These are phyloP conservation scores for Citeromyces nyonsensis DNA, from an alignment of 805 yeast genomes.

Conservation along the genomic window DNA sequence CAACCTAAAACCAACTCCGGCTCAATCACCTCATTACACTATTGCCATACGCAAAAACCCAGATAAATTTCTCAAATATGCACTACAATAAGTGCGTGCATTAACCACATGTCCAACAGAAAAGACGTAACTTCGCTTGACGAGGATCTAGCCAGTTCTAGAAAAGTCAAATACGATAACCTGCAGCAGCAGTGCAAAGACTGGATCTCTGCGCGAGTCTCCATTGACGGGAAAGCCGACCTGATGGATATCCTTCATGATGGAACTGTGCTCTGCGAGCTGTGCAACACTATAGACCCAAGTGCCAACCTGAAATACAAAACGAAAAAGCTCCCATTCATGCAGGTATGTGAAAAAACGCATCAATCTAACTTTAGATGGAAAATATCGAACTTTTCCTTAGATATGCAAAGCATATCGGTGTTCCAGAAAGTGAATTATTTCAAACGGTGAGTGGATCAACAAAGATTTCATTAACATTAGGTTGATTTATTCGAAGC, in stretches of 20 bases:
- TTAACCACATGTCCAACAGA: too few relatives aligned
- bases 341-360: slow-evolving; percentile 14
- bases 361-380: slow-evolving; percentile 29
- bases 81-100: too few relatives aligned
- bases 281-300: slow-evolving; percentile 22
- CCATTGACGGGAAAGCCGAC: slow-evolving; percentile 15
- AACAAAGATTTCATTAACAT: not conserved
- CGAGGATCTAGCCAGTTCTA: slow-evolving; percentile 35
- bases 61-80: too few relatives aligned
- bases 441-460: slow-evolving; percentile 50
- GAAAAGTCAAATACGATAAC: slow-evolving; percentile 34
- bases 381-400: slow-evolving; percentile 70
- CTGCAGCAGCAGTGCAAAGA: slow-evolving; percentile 18
- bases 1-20: too few relatives aligned
- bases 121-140: slow-evolving; percentile 40
- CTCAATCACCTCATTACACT: too few relatives aligned
- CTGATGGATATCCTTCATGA: slow-evolving; percentile 42
- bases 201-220: slow-evolving; percentile 34
- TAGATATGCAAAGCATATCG: slow-evolving; percentile 40
- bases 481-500: slow-evolving; percentile 50
- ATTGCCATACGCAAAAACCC: too few relatives aligned
- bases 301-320: slow-evolving; percentile 29
- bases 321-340: slow-evolving; percentile 58
- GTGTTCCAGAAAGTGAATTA: slow-evolving; percentile 69
- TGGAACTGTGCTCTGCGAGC: slow-evolving; percentile 39